Evolutionary conservation across 176 grass and related monocot genomes (phyloP).

Genomic region (Leersia perrieri): DNA sequence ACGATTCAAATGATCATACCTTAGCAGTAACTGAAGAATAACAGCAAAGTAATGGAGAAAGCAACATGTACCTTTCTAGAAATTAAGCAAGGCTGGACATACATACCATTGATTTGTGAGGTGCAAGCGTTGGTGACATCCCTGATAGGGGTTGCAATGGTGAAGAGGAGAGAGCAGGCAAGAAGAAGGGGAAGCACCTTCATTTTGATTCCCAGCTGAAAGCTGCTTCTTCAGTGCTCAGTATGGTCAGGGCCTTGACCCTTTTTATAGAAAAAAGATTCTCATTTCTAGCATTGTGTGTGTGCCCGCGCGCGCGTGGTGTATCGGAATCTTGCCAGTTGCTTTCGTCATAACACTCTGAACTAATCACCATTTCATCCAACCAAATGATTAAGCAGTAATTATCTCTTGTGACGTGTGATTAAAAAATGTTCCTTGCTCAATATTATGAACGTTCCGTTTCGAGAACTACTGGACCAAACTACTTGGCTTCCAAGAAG

Average conservation of each 20-base stretch:
- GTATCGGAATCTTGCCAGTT: conserved; percentile 14
- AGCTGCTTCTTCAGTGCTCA: conserved; percentile 6
- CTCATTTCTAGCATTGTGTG: neutral
- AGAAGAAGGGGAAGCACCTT: conserved; percentile 35
- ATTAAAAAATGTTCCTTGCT: neutral
- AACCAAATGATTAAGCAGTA: neutral
- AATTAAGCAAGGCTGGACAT: neutral
- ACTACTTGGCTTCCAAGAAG: no score
- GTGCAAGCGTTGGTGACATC: conserved; percentile 40
- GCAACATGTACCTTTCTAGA: neutral
- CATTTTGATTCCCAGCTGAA: conserved; percentile 26
- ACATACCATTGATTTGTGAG: conserved; percentile 51
- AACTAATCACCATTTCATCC: neutral
- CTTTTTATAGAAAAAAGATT: conserved; percentile 30
- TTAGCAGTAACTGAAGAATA: neutral
- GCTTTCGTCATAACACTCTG: neutral
- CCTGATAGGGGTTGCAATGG: conserved; percentile 25
- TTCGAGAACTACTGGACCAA: no score
- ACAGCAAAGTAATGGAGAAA: neutral
- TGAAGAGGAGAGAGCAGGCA: conserved; percentile 41
- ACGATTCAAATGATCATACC: neutral
- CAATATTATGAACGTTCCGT: no score
- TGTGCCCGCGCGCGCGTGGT: neutral
- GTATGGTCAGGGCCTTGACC: conserved; percentile 5
- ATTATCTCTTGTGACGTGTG: neutral